phyloP scores from a whole-genome alignment of 73 alveolate genomes.

The Blepharisma stoltei region DNA sequence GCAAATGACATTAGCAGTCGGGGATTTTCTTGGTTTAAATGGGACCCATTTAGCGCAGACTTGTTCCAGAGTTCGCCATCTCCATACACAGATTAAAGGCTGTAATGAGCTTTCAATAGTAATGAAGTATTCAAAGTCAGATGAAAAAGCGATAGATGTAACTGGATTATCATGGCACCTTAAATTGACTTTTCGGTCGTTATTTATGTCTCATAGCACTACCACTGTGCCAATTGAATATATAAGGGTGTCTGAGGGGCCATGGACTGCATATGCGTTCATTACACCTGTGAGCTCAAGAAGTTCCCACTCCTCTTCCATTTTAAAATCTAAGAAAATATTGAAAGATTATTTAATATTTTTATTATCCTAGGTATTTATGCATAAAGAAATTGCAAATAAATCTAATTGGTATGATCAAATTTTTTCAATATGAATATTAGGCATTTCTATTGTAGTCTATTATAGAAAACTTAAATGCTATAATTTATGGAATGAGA shows the following conservation, averaged over 20 bases:
- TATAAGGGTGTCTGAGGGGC: slow-evolving; percentile 1
- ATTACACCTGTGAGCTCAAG: slow-evolving; percentile 3
- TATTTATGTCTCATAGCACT: slow-evolving; percentile 4
- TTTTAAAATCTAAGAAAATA: background rate
- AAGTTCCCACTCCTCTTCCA: slow-evolving; percentile 31
- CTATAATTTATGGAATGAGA: too few species aligned
- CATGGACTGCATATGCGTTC: background rate
- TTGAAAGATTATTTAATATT: background rate
- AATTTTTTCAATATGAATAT: too few species aligned
- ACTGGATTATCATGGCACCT: slow-evolving; percentile 24
- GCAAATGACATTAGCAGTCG: background rate
- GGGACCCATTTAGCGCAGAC: slow-evolving; percentile 25
- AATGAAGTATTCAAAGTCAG: slow-evolving; percentile 20
- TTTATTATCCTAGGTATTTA: too few species aligned
- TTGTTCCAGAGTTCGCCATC: slow-evolving; percentile 21
- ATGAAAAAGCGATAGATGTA: slow-evolving; percentile 2
- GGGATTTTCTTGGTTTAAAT: slow-evolving; percentile 6
- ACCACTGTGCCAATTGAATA: slow-evolving; percentile 26
- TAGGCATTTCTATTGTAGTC: too few species aligned
- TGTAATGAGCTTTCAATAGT: background rate
- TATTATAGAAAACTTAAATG: too few species aligned
- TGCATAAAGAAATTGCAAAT: too few species aligned
- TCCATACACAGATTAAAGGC: slow-evolving; percentile 14
- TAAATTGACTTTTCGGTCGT: slow-evolving; percentile 6
- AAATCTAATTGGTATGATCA: too few species aligned